A percentile compares a stretch with the other conserved stretches of the same genome.
Conservation (phyloP, 805 yeast genomes). For the Wickerhamomyces mucosus region DNA sequence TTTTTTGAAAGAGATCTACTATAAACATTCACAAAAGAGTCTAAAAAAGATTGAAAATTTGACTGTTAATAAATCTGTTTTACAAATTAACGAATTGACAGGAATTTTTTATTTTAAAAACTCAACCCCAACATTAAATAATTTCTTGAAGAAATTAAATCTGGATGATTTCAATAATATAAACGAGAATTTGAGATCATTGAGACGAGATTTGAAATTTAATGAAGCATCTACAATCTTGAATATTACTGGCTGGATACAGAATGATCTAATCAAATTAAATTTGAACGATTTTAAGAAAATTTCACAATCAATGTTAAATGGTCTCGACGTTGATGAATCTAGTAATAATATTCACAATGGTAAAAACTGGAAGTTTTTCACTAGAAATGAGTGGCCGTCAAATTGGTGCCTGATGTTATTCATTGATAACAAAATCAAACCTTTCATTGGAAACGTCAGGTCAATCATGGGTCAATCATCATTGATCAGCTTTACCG, state of each 20-base stretch:
- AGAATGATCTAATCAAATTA: constrained; percentile 43
- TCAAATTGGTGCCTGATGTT: constrained; percentile 29
- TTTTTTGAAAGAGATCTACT: constrained; percentile 28
- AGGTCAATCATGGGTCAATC: constrained; percentile 9
- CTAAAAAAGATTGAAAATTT: constrained; percentile 25
- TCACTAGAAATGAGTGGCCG: constrained; percentile 26
- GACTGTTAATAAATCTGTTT: constrained; percentile 19
- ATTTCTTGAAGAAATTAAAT: constrained; percentile 15
- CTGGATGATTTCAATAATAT: constrained; percentile 18
- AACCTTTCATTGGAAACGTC: constrained; percentile 27
- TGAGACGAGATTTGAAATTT: constrained; percentile 12
- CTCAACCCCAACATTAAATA: constrained; percentile 27
- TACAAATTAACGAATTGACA: constrained; percentile 19
- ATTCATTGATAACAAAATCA: constrained; percentile 20
- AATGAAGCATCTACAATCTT: constrained; percentile 47
- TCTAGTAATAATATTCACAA: constrained; percentile 1
- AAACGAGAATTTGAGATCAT: constrained; percentile 12
- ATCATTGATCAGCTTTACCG: constrained; percentile 4
- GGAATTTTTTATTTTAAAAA: constrained; percentile 37
- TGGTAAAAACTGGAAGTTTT: constrained; percentile 23
- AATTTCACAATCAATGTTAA: constrained; percentile 9
- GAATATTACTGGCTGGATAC: constrained; percentile 60
- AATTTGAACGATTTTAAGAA: constrained; percentile 35
- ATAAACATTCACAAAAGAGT: constrained; percentile 29
- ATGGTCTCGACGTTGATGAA: constrained; percentile 4